These are phyloP conservation scores for Combretum micranthum DNA, from an alignment of 345 rosid species.

Conservation along the genomic window DNA sequence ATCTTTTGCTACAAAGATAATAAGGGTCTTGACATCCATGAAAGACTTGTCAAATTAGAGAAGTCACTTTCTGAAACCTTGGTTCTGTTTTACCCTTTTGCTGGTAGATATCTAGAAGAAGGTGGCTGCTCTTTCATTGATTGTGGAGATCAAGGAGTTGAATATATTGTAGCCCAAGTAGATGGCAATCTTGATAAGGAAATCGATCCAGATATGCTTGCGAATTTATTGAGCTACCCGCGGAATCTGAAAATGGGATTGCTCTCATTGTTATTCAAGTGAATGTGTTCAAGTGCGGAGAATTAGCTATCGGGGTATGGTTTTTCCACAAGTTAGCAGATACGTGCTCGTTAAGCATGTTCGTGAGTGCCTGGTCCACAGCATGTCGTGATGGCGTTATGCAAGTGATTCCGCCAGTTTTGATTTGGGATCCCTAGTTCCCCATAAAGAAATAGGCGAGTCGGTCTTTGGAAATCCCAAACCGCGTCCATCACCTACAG, in stretches of 20 bases:
- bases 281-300: conserved; percentile 18
- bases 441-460: background rate
- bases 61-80: conserved; percentile 21
- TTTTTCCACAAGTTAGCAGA: conserved; percentile 17
- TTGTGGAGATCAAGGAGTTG: conserved; percentile 24
- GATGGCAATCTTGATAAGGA: conserved; percentile 1
- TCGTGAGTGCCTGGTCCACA: conserved; percentile 18
- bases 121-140: conserved; percentile 4
- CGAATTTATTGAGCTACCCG: conserved; percentile 6
- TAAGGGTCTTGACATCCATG: conserved; percentile 4
- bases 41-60: conserved; percentile 21
- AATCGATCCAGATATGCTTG: conserved; percentile 1
- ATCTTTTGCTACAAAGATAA: conserved; percentile 23
- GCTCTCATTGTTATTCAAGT: conserved; percentile 14
- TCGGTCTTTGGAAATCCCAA: too few relatives aligned
- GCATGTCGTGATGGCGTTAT: too few relatives aligned
- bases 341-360: conserved; percentile 7
- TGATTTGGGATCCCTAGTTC: conserved; percentile 9
- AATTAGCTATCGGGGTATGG: conserved; percentile 13
- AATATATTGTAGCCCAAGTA: conserved; percentile 16
- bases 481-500: background rate
- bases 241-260: background rate
- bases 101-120: conserved; percentile 12
- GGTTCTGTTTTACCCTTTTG: conserved; percentile 19
- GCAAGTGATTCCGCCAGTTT: conserved; percentile 5